A percentile compares a stretch with the other conserved stretches of the same genome.
Conservation (phyloP, 179 eudicot species). For the Silene noctiflora region DNA sequence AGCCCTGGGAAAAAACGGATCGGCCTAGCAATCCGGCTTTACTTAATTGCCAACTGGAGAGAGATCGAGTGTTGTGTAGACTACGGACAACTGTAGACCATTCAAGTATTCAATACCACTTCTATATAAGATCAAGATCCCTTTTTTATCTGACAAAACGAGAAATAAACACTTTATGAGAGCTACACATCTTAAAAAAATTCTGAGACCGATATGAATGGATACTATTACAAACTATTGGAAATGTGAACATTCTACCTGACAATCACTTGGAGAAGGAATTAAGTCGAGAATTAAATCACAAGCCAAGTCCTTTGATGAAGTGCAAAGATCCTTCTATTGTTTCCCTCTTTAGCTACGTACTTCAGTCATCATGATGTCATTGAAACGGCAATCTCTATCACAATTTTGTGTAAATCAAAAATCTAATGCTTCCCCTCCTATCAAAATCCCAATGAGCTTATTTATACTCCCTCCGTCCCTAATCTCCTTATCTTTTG, state of each 20-base stretch:
- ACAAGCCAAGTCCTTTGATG: not conserved
- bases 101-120: not conserved
- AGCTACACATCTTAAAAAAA: not conserved
- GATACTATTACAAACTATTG: not conserved
- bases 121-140: not conserved
- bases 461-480: not conserved
- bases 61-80: not conserved
- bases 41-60: constrained; percentile 7
- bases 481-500: too few relatives aligned
- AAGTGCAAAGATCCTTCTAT: not conserved
- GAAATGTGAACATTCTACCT: not conserved
- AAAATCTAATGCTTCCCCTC: not conserved
- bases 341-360: not conserved
- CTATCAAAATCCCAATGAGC: not conserved
- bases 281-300: not conserved
- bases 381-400: not conserved
- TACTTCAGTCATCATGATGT: too few relatives aligned
- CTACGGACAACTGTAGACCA: not conserved
- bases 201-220: not conserved
- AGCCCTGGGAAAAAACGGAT: constrained; percentile 5
- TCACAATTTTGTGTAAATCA: not conserved
- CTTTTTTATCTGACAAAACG: constrained; percentile 7
- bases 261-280: not conserved
- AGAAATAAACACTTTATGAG: constrained; percentile 1
- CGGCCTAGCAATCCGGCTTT: constrained; percentile 8